Conservation (phyloP, 768 basidiomycete species). For the Auricularia heimuer region DNA sequence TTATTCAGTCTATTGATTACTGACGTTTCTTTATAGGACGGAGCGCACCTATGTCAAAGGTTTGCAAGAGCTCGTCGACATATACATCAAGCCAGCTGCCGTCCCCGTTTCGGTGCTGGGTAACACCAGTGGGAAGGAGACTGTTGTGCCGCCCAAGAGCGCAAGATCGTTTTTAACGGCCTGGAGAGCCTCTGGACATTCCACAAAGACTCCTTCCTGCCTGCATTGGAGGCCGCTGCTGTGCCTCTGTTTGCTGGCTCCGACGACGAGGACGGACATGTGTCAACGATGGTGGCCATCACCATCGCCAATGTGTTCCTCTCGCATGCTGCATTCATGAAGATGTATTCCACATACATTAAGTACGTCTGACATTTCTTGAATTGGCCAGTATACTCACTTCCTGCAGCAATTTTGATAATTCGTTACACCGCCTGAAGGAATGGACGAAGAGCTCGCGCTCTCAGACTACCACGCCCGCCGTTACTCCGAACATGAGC, state of each 20-base stretch:
- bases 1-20: constrained; percentile 3
- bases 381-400: constrained; percentile 2
- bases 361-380: constrained; percentile 48
- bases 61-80: constrained; percentile 87
- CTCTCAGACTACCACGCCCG: constrained; percentile 43
- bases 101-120: constrained; percentile 60
- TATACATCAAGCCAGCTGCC: constrained; percentile 84
- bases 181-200: constrained; percentile 85
- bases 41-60: constrained; percentile 92
- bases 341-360: constrained; percentile 97
- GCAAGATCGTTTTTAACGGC: constrained; percentile 86
- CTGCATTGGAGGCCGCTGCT: constrained; percentile 74
- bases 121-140: constrained; percentile 61
- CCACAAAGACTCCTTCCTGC: constrained; percentile 87
- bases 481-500: background rate
- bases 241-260: constrained; percentile 49
- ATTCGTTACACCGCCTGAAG: constrained; percentile 77
- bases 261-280: constrained; percentile 58
- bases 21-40: constrained; percentile 43
- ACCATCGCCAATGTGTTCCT: constrained; percentile 83
- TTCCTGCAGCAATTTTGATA: constrained; percentile 77
- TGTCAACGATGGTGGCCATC: constrained; percentile 66
- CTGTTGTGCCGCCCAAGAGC: constrained; percentile 75
- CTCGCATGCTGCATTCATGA: constrained; percentile 95
- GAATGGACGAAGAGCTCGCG: constrained; percentile 69